Evolutionary conservation across 768 basidiomycete genomes (phyloP).

Genomic region (Mrakia gelida): DNA sequence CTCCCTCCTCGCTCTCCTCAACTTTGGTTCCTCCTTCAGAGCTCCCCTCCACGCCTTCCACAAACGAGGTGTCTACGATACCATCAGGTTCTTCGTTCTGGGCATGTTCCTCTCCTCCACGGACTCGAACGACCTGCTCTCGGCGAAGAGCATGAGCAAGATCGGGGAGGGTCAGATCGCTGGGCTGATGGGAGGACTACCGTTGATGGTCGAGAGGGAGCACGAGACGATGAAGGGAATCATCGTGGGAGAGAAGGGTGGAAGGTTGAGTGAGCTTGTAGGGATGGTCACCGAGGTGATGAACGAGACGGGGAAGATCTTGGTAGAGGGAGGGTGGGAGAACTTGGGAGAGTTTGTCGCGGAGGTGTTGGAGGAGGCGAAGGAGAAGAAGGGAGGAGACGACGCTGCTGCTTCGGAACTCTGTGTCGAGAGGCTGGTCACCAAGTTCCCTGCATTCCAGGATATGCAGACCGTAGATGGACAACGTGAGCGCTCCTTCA

Average conservation of each 20-base stretch:
- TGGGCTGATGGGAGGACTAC: conserved; percentile 61
- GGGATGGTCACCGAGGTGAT: conserved; percentile 59
- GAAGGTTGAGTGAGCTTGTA: conserved; percentile 69
- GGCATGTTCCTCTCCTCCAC: conserved; percentile 64
- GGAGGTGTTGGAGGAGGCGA: conserved; percentile 60
- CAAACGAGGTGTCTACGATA: conserved; percentile 77
- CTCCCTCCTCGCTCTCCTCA: conserved; percentile 70
- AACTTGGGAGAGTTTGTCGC: conserved; percentile 70
- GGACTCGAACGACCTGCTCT: conserved; percentile 53
- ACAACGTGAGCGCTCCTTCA: conserved; percentile 51
- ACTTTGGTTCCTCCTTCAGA: conserved; percentile 79
- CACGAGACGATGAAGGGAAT: conserved; percentile 68
- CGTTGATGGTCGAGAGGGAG: conserved; percentile 63
- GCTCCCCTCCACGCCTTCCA: conserved; percentile 65
- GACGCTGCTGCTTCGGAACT: conserved; percentile 51
- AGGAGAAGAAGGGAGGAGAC: conserved; percentile 44
- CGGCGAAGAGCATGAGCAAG: conserved; percentile 61
- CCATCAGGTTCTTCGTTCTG: conserved; percentile 68
- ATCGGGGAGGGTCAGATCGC: conserved; percentile 60
- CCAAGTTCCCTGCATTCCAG: conserved; percentile 72
- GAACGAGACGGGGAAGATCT: conserved; percentile 66
- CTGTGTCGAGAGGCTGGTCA: conserved; percentile 65
- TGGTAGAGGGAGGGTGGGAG: conserved; percentile 59
- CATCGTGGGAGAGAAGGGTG: conserved; percentile 68
- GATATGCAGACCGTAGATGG: conserved; percentile 68